phyloP scores from a whole-genome alignment of 2,329 filamentous ascomycete genomes.

The Fusarium agapanthi region DNA sequence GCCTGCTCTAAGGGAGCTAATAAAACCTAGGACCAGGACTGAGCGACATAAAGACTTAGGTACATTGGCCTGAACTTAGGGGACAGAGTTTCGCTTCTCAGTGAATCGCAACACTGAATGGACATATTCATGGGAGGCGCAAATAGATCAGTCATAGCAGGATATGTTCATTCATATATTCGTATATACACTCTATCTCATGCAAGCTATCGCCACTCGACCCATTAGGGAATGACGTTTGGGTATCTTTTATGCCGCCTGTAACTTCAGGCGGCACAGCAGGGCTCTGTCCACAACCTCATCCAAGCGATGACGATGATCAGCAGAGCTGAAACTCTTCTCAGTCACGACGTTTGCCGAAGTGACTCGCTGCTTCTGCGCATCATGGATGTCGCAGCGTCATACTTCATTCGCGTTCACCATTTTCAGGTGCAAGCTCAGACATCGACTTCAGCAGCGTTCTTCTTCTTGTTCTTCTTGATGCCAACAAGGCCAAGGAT shows the following conservation, averaged over 20 bases:
- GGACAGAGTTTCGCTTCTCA: neutral
- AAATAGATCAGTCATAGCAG: neutral
- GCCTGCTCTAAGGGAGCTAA: neutral
- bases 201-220: conserved; percentile 9
- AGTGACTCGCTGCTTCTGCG: neutral
- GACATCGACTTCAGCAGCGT: conserved; percentile 11
- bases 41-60: neutral
- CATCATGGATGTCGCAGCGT: neutral
- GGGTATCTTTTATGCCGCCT: conserved; percentile 14
- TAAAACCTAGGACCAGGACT: too few species aligned
- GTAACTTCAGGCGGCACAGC: neutral
- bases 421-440: neutral
- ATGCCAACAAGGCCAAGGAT: conserved; percentile 23
- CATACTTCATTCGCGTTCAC: neutral
- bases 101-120: neutral
- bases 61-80: neutral
- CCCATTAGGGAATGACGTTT: neutral
- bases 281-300: neutral
- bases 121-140: neutral
- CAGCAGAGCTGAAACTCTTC: neutral
- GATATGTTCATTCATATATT: conserved; percentile 9
- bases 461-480: conserved; percentile 26
- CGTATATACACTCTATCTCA: conserved; percentile 5
- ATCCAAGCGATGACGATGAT: neutral
- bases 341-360: neutral